Percentiles rank a stretch among this genome's conserved stretches.
Conservation (phyloP, 257 asterid species). For the Solanum pimpinellifolium region DNA sequence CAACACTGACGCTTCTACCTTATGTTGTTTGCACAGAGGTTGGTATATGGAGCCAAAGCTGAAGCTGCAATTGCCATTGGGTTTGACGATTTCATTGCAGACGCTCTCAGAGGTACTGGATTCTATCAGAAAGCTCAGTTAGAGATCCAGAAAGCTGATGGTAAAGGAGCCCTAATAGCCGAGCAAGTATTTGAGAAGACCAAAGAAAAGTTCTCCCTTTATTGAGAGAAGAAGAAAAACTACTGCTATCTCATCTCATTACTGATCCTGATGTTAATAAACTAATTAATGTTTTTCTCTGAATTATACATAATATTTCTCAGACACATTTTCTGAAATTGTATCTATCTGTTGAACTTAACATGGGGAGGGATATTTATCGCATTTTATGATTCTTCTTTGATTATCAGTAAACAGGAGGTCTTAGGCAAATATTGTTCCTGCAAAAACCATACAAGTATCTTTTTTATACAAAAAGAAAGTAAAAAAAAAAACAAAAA, state of each 20-base stretch:
- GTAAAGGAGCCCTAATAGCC: slow-evolving; percentile 58
- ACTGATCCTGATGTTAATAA: not conserved
- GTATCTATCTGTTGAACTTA: not conserved
- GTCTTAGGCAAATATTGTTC: not conserved
- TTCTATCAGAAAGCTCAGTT: slow-evolving; percentile 76
- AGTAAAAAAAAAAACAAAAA: not conserved
- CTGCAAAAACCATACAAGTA: not conserved
- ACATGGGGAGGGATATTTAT: not conserved
- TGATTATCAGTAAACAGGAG: not conserved
- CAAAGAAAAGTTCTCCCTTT: slow-evolving; percentile 65
- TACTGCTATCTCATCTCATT: not conserved
- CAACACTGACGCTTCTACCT: not conserved
- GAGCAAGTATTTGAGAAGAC: slow-evolving; percentile 97
- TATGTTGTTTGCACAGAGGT: slow-evolving; percentile 36
- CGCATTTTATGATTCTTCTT: not conserved
- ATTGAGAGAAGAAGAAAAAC: slow-evolving; percentile 14
- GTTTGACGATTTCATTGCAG: slow-evolving; percentile 93
- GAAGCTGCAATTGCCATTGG: slow-evolving; percentile 98
- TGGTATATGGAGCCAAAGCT: slow-evolving; percentile 96
- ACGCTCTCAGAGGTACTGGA: slow-evolving; percentile 92
- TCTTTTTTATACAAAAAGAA: not conserved
- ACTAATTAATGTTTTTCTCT: not conserved
- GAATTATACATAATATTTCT: not conserved
- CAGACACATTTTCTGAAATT: not conserved
- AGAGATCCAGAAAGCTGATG: slow-evolving; percentile 86